These are phyloP conservation scores for Pseudonitzschia pungens DNA, from an alignment of 108 stramenopile genomes.

Conservation along the genomic window DNA sequence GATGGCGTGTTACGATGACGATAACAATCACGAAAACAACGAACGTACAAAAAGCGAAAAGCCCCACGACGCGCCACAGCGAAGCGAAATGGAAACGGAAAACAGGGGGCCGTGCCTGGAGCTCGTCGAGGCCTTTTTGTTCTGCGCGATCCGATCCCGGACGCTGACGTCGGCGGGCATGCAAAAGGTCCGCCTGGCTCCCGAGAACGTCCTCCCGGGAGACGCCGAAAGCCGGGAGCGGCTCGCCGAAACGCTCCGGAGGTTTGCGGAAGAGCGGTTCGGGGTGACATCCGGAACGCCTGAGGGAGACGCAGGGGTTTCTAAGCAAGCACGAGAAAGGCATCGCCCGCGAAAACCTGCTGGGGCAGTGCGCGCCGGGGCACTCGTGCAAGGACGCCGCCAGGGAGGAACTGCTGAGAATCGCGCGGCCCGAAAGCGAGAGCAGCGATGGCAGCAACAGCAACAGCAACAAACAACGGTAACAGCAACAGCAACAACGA, in stretches of 20 bases:
- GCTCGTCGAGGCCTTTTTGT: constrained; percentile 46
- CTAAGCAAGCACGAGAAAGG: constrained; percentile 11
- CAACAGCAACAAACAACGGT: too few relatives aligned
- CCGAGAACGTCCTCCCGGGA: constrained; percentile 6
- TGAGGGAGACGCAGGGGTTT: constrained; percentile 31
- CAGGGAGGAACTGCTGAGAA: constrained; percentile 19
- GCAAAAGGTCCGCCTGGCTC: constrained; percentile 43
- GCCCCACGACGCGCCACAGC: too few relatives aligned
- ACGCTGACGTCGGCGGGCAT: constrained; percentile 83
- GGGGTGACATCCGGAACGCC: not conserved
- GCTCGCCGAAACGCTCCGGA: constrained; percentile 20
- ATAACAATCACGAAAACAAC: too few relatives aligned
- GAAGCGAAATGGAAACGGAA: not conserved
- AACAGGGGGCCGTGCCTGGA: constrained; percentile 44
- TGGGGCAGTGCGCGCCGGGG: constrained; percentile 53
- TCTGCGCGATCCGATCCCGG: constrained; percentile 73
- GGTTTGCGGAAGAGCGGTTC: constrained; percentile 26
- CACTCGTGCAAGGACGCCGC: constrained; percentile 56
- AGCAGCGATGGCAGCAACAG: too few relatives aligned
- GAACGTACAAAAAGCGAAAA: too few relatives aligned
- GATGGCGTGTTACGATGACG: constrained; percentile 15
- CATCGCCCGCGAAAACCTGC: constrained; percentile 54
- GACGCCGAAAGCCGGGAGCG: not conserved
- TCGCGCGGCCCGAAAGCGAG: not conserved
- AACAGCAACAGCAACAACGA: too few relatives aligned